Evolutionary conservation across 768 basidiomycete species (phyloP), one percentile per base, ranked within the genome.

Genomic region (Agrocybe pediades): DNA sequence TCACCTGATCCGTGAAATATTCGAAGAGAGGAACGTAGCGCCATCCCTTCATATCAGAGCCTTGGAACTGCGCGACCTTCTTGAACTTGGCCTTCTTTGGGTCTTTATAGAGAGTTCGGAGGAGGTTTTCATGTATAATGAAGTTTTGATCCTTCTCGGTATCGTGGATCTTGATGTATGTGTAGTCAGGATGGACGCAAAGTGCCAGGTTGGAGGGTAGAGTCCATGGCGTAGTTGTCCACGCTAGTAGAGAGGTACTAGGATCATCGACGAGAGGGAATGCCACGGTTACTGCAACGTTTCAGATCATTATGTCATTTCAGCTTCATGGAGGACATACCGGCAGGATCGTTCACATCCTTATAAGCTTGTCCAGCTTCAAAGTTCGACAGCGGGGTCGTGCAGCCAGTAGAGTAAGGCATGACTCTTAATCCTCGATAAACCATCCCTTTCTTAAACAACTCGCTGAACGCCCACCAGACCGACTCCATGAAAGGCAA

Each of bases 171-270:
- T 98, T 98, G 82, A 98, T 78, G 70, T 99, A 99, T 25, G 85
- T 93, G 67, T 88, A 94, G 59, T 95, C 92, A 17, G 97, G 97
- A 72, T 99, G 92, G 6, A 98, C 96, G 62, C 97, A 98, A 46
- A 99, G 81, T 0, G 83, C 93, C 25, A 99, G 79, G 71, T 99
- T 99, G 41, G 94, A 95, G 1, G 96, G 97, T 4, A 98, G 77
- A 0, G 97, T 98, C 95, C 95, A 99, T 0, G 97, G 97, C 0
- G 97, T 99, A 16, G 97, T 99, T 16, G 97, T 99, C 97, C 97
- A 99, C 3, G 96, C 96, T 24, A 99, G 74, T 17, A 99, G 74
- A 1, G 91, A 86, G 16, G 95, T 98, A 49, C 74, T 81, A 1
- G 93, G 92, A 65, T 99, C 97, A 58, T 97, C 93, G 19, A 96